A percentile compares a stretch with the other conserved stretches of the same genome.
Evolutionary conservation across 2,329 filamentous ascomycete genomes (phyloP).

Genomic region (Exophiala alcalophila): DNA sequence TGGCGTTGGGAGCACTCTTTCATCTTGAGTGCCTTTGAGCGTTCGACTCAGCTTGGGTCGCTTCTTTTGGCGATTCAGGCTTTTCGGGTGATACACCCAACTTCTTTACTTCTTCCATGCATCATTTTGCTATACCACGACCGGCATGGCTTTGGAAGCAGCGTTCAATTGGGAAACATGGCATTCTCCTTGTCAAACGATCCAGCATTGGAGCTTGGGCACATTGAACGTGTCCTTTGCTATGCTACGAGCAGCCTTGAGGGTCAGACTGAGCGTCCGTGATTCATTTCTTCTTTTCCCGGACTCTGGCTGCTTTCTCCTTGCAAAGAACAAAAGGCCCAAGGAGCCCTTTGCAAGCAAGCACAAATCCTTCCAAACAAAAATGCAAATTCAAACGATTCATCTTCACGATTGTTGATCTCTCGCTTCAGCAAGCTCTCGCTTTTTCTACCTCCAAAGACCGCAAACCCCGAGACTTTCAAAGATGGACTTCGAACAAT

Average conservation of each 20-base stretch:
- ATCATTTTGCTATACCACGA: slow-evolving; percentile 16
- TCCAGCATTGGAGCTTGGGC: slow-evolving; percentile 3
- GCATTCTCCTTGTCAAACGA: not conserved
- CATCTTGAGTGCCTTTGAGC: slow-evolving; percentile 10
- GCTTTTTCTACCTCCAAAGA: no score
- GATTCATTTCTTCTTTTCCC: slow-evolving; percentile 2
- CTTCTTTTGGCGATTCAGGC: slow-evolving; percentile 9
- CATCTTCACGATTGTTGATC: slow-evolving; percentile 22
- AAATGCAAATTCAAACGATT: slow-evolving; percentile 9
- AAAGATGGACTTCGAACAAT: no score
- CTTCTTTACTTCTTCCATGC: slow-evolving; percentile 13
- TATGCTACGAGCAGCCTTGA: slow-evolving; percentile 7
- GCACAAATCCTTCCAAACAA: slow-evolving; percentile 5
- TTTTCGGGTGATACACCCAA: slow-evolving; percentile 5
- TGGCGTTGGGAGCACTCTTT: slow-evolving; percentile 26
- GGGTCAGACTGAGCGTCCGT: slow-evolving; percentile 14
- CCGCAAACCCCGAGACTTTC: no score
- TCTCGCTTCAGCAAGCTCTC: slow-evolving; percentile 27
- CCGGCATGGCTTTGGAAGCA: slow-evolving; percentile 14
- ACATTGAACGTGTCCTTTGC: slow-evolving; percentile 6
- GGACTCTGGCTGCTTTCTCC: not conserved
- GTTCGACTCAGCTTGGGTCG: slow-evolving; percentile 3
- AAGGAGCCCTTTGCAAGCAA: not conserved
- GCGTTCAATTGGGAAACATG: not conserved
- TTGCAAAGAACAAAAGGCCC: not conserved